Conservation (phyloP, 2,329 filamentous ascomycete species). For the Diaporthe sp. region DNA sequence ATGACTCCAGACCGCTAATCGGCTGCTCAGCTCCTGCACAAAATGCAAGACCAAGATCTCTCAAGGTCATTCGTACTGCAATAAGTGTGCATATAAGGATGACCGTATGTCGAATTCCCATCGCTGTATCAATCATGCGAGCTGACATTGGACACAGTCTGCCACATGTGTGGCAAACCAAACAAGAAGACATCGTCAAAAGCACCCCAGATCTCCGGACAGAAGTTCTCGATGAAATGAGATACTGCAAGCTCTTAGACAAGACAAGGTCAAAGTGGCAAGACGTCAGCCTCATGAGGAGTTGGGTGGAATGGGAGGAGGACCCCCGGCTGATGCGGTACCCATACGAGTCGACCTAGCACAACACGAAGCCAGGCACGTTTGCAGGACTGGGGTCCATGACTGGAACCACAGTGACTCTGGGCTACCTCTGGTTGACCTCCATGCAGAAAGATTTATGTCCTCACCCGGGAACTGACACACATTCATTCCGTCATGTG, state of each 20-base stretch:
- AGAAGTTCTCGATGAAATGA: constrained; percentile 74
- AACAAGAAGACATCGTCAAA: constrained; percentile 63
- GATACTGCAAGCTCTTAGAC: neutral
- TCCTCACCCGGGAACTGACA: neutral
- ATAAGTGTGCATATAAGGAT: constrained; percentile 72
- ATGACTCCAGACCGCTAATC: neutral
- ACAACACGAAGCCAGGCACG: neutral
- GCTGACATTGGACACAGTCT: constrained; percentile 56
- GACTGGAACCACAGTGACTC: no score
- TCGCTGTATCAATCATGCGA: neutral
- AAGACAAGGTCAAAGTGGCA: neutral
- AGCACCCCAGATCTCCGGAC: constrained; percentile 68
- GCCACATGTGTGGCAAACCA: constrained; percentile 73
- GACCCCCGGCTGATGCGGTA: no score
- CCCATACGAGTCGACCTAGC: neutral
- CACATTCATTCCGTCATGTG: no score
- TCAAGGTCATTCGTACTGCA: constrained; percentile 70
- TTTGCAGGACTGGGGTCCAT: neutral
- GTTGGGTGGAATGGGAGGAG: no score
- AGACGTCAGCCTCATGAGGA: neutral
- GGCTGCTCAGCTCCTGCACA: constrained; percentile 60
- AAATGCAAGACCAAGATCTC: constrained; percentile 75
- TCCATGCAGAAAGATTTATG: no score
- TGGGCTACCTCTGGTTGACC: neutral
- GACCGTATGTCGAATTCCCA: constrained; percentile 60